A percentile compares a stretch with the other conserved stretches of the same genome.
Conservation (phyloP, 257 asterid genomes). For the Solanum chiquidenum region DNA sequence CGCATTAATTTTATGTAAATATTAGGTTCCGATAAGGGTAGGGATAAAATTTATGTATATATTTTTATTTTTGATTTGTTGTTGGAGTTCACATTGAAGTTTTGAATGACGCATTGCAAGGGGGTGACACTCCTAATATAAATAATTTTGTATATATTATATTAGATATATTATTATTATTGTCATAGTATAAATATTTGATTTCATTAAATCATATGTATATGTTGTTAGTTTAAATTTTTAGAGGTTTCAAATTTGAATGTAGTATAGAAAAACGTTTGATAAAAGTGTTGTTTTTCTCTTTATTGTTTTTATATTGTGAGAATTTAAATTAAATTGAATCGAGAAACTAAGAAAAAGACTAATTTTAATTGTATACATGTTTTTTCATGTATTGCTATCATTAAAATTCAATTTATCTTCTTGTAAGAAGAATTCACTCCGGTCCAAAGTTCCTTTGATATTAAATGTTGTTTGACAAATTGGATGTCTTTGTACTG, state of each 20-base stretch:
- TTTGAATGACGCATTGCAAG: too few species aligned
- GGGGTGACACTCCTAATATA: too few species aligned
- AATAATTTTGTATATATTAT: too few species aligned
- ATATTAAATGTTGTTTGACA: too few species aligned
- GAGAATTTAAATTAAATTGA: neutral
- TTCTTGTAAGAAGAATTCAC: neutral
- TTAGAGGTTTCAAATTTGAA: neutral
- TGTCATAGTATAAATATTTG: too few species aligned
- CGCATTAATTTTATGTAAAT: neutral
- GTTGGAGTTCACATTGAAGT: too few species aligned
- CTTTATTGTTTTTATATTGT: neutral
- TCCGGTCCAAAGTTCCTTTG: neutral
- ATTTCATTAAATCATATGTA: too few species aligned
- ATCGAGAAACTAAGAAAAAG: too few species aligned
- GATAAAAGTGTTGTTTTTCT: neutral
- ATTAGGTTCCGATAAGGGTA: fast-evolving
- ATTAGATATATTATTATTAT: too few species aligned
- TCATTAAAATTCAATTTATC: neutral
- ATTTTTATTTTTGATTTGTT: too few species aligned
- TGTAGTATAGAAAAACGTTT: fast-evolving
- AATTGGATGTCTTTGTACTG: too few species aligned
- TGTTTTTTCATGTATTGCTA: neutral
- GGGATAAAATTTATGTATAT: too few species aligned
- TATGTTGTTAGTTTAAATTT: neutral
- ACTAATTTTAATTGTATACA: neutral